These are phyloP conservation scores for Peronospora farinosa DNA, from an alignment of 352 stramenopile species.

Conservation along the genomic window DNA sequence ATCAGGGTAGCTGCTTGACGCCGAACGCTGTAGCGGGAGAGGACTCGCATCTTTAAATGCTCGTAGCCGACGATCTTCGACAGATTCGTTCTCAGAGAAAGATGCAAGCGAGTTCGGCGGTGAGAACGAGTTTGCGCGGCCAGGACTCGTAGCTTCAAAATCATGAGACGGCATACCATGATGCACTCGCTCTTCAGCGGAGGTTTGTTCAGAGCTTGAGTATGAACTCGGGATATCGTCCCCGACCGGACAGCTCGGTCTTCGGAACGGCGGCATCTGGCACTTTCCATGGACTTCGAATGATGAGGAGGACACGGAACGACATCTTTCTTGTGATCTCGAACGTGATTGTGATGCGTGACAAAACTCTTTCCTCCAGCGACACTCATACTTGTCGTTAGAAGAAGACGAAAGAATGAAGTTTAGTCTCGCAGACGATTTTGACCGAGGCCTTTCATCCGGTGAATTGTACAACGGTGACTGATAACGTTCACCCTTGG, in stretches of 20 bases:
- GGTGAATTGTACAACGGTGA: constrained; percentile 6
- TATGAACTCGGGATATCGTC: constrained; percentile 1
- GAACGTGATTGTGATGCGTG: not conserved
- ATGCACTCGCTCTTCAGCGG: constrained; percentile 5
- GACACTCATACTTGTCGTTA: constrained; percentile 5
- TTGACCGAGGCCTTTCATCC: constrained; percentile 5
- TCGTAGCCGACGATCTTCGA: too few species aligned
- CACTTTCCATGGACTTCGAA: not conserved
- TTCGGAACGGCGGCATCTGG: constrained; percentile 13
- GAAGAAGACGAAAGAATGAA: constrained; percentile 2
- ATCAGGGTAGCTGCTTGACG: too few species aligned
- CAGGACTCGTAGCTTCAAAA: too few species aligned
- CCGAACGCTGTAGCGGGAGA: too few species aligned
- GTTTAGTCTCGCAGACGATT: too few species aligned
- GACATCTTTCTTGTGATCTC: constrained; percentile 7
- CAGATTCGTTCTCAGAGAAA: too few species aligned
- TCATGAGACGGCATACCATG: not conserved
- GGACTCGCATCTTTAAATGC: too few species aligned
- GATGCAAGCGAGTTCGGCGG: too few species aligned
- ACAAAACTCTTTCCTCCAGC: not conserved
- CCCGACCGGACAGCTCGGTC: constrained; percentile 1
- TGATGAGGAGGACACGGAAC: constrained; percentile 3
- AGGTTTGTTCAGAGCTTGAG: not conserved
- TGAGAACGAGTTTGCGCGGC: too few species aligned
- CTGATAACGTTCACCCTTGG: constrained; percentile 7